Percentiles rank a stretch among this genome's conserved stretches.
phyloP scores from a whole-genome alignment of 1,284 basidiomycete species.

The Apiotrichum brassicae region DNA sequence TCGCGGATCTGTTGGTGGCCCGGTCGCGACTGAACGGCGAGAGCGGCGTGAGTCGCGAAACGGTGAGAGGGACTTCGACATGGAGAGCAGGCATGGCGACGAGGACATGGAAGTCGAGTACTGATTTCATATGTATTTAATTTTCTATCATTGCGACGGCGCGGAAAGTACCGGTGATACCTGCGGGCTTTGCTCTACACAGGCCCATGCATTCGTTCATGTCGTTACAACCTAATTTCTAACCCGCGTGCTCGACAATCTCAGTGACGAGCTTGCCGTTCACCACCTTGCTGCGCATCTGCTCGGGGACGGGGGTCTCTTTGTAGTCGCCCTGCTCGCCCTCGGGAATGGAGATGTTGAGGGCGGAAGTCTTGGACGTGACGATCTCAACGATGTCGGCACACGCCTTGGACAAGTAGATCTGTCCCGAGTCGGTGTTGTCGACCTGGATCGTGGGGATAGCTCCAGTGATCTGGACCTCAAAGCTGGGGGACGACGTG shows the following conservation, averaged over 20 bases:
- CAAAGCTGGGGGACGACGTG: slow-evolving; percentile 87
- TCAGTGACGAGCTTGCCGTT: slow-evolving; percentile 80
- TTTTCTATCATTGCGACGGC: neutral
- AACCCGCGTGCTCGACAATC: slow-evolving; percentile 84
- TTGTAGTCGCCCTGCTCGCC: slow-evolving; percentile 79
- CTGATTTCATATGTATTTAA: neutral
- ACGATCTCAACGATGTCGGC: slow-evolving; percentile 73
- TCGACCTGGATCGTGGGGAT: slow-evolving; percentile 92
- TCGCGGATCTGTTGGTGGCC: slow-evolving; percentile 3
- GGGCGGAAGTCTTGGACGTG: slow-evolving; percentile 87
- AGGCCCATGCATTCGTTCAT: neutral
- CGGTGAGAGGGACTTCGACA: neutral
- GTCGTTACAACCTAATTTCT: slow-evolving; percentile 7
- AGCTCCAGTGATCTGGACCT: slow-evolving; percentile 80
- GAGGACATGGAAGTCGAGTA: slow-evolving; percentile 23
- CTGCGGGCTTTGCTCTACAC: no score
- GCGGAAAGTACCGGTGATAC: no score
- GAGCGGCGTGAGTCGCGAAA: neutral
- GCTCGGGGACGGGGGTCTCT: slow-evolving; percentile 90
- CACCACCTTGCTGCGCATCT: slow-evolving; percentile 79
- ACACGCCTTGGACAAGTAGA: slow-evolving; percentile 83
- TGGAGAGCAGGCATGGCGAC: slow-evolving; percentile 15
- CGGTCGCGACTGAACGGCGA: slow-evolving; percentile 8
- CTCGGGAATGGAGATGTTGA: slow-evolving; percentile 86
- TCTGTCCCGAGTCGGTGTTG: slow-evolving; percentile 88